Base-by-base conservation (phyloP, 1,284 basidiomycete genomes). In the Leccinum subrobustum region DNA sequence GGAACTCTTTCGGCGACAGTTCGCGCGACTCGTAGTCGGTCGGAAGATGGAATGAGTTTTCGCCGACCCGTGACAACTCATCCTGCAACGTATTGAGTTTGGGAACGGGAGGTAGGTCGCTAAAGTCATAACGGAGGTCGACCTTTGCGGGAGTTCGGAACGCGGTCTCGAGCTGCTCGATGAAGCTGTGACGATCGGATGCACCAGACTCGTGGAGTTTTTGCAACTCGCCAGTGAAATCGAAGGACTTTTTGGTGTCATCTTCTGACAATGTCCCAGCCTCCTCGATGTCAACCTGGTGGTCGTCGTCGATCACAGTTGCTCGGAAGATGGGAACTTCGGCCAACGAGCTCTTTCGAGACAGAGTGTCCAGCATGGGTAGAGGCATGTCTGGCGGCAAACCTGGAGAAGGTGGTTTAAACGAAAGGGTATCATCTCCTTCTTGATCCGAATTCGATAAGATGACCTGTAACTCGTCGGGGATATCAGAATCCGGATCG, bases 211-310 rank as follows among this genome's bases (percentile, higher is more conserved):
- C 85, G 60, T 88, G 88, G 50, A 95, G 80, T 64, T 79, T 84
- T 70, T 82, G 78, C 54, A 92, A 77, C 73, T 94, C 93, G 23
- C 85, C 87, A 0, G 92, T 94, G 68, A 95, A 95, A 71, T 95
- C 92, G 65, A 95, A 95, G 1, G 88, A 91, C 67, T 83, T 86
- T 74, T 88, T 89, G 1, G 89, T 91, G 61, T 87, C 83, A 56
- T 87, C 84, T 51, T 86, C 84, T 9, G 72, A 71, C 72, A 64
- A 58, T 4, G 60, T 64, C 63, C 57, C 70, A 64, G 54, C 74
- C 73, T 81, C 83, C 54, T 86, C 83, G 11, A 80, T 67, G 48
- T 83, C 81, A 0, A 71, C 75, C 7, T 78, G 76, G 52, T 80
- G 75, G 1, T 76, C 79, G 6, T 83, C 79, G 54, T 81, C 79